Evolutionary conservation across 1,284 basidiomycete species (phyloP).

Genomic region (Mycena citricolor): DNA sequence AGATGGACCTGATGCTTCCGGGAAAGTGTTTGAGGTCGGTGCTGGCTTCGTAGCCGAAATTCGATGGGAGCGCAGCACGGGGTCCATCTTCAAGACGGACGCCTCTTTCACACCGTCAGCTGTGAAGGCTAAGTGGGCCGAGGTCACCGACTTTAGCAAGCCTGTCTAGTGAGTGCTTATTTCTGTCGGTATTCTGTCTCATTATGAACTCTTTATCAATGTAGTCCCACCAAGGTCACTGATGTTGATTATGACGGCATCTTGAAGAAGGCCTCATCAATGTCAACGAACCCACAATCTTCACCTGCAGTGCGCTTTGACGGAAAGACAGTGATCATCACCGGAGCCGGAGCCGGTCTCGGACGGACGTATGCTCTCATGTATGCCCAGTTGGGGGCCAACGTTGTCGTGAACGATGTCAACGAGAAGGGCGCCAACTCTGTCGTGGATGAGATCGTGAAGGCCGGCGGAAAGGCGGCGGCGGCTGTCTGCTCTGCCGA

Average conservation of each 20-base stretch:
- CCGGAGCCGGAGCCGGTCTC: constrained; percentile 91
- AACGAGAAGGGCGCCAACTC: constrained; percentile 80
- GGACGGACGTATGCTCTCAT: constrained; percentile 91
- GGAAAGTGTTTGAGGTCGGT: constrained; percentile 91
- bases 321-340: constrained; percentile 91
- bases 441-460: constrained; percentile 86
- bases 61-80: constrained; percentile 91
- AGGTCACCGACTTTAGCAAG: constrained; percentile 81
- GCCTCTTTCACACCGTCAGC: constrained; percentile 92
- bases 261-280: constrained; percentile 66
- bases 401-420: constrained; percentile 97
- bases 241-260: constrained; percentile 72
- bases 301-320: constrained; percentile 79
- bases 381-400: constrained; percentile 90
- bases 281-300: constrained; percentile 74
- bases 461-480: constrained; percentile 87
- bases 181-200: no score
- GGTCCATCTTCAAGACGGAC: constrained; percentile 89
- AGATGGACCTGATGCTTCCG: constrained; percentile 80
- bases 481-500: constrained; percentile 87
- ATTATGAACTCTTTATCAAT: constrained; percentile 10
- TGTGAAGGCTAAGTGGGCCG: constrained; percentile 79
- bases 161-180: constrained; percentile 64
- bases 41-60: constrained; percentile 93
- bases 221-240: constrained; percentile 64